Evolutionary conservation across 1,284 basidiomycete species (phyloP).

Genomic region (Rhodotorula sp.): DNA sequence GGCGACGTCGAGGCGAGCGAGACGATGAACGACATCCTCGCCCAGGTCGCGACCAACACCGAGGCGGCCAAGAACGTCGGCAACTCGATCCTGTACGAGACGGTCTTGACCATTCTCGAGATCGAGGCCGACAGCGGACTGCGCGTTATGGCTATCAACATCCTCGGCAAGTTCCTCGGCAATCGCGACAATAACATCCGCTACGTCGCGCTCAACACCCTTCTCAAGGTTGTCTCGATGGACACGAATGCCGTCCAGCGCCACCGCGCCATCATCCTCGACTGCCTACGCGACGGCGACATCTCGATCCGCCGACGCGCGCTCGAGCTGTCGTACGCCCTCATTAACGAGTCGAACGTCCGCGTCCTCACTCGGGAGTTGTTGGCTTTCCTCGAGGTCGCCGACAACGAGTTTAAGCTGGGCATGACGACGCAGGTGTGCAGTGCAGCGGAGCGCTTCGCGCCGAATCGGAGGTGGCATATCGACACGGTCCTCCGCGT

Average conservation of each 20-base stretch:
- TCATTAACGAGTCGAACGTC: constrained; percentile 95
- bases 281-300: constrained; percentile 96
- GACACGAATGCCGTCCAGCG: constrained; percentile 98
- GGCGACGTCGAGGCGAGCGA: constrained; percentile 86
- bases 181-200: constrained; percentile 99
- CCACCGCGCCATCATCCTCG: constrained; percentile 95
- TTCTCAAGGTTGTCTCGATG: constrained; percentile 97
- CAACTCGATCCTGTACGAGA: constrained; percentile 97
- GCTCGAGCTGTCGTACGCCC: constrained; percentile 92
- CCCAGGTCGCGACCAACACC: constrained; percentile 96
- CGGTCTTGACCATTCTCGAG: constrained; percentile 94
- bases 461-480: constrained; percentile 98
- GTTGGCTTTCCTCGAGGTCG: constrained; percentile 93
- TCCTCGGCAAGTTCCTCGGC: constrained; percentile 95
- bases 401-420: constrained; percentile 98
- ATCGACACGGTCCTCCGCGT: constrained; percentile 95
- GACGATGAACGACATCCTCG: constrained; percentile 97
- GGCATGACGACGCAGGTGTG: constrained; percentile 97
- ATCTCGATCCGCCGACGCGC: constrained; percentile 97
- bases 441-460: constrained; percentile 91
- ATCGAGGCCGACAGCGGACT: constrained; percentile 95
- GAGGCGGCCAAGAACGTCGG: constrained; percentile 98
- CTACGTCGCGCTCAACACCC: constrained; percentile 97
- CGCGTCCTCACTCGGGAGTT: constrained; percentile 88
- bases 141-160: constrained; percentile 99